Conservation (phyloP, 768 basidiomycete genomes). For the Pleurotus tuber-regium region DNA sequence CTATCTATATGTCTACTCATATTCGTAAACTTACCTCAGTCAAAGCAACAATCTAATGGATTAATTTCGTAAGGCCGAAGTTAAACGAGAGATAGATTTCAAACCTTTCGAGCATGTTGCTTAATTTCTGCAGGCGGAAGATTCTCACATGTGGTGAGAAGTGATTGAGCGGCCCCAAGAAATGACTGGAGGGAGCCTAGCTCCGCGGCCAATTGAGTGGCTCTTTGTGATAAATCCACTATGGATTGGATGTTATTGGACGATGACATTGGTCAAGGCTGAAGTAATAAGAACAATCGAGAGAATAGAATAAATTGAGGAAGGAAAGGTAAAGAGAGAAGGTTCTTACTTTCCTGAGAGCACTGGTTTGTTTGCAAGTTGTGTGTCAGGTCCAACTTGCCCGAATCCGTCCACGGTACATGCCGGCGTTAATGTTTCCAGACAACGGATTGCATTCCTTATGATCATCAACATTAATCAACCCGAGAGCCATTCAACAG, state of each 20-base stretch:
- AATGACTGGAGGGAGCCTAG: conserved; percentile 29
- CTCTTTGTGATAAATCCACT: conserved; percentile 2
- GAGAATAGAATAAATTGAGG: neutral
- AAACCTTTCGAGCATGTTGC: conserved; percentile 32
- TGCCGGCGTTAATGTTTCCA: conserved; percentile 9
- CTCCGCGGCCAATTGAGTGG: conserved; percentile 20
- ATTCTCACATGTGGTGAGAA: conserved; percentile 22
- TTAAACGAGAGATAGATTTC: neutral
- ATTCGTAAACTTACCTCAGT: conserved; percentile 44
- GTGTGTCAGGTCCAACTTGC: conserved; percentile 11
- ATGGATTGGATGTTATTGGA: neutral
- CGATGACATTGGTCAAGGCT: no score
- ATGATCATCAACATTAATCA: neutral
- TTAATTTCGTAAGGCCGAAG: conserved; percentile 10
- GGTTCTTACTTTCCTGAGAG: neutral
- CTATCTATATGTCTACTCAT: conserved; percentile 12
- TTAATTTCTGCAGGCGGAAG: conserved; percentile 22
- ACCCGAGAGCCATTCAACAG: neutral
- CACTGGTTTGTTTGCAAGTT: conserved; percentile 10
- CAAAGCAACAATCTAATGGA: conserved; percentile 43
- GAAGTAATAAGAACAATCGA: no score
- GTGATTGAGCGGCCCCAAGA: conserved; percentile 26
- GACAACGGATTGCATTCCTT: conserved; percentile 6
- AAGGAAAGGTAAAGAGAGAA: conserved; percentile 1
- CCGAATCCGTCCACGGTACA: conserved; percentile 11